Conservation (phyloP, 306 rosid species). For the Ormosia emarginata region DNA sequence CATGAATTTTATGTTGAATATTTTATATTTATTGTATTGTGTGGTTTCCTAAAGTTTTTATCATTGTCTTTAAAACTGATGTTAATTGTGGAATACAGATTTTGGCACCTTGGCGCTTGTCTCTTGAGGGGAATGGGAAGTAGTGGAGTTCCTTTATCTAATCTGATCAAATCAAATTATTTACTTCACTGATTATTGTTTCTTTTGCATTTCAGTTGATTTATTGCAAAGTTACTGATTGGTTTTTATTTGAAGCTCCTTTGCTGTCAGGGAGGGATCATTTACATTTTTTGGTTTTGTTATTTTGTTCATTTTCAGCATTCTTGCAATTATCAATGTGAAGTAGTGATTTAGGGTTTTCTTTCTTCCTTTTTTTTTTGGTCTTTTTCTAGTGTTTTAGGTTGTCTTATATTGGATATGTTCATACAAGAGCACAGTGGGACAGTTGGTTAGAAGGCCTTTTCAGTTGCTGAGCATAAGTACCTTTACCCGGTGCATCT, state of each 20-base stretch:
- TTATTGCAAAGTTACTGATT: conserved; percentile 20
- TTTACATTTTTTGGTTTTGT: neutral
- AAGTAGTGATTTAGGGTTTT: conserved; percentile 22
- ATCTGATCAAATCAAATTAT: conserved; percentile 24
- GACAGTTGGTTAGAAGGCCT: conserved; percentile 11
- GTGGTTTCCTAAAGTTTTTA: conserved; percentile 18
- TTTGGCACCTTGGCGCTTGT: conserved; percentile 44
- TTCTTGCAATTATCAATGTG: conserved; percentile 13
- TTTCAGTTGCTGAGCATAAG: conserved; percentile 1
- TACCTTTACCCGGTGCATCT: conserved; percentile 15
- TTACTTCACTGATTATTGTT: conserved; percentile 28
- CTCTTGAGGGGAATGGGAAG: conserved; percentile 51
- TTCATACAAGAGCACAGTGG: neutral
- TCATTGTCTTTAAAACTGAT: conserved; percentile 39
- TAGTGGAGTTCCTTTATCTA: conserved; percentile 40
- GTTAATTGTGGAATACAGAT: conserved; percentile 60
- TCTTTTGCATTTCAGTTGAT: conserved; percentile 33
- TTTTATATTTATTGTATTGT: conserved; percentile 17
- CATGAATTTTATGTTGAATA: conserved; percentile 29
- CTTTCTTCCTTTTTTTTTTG: neutral
- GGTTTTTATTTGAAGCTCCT: conserved; percentile 25
- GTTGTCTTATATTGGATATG: conserved; percentile 12
- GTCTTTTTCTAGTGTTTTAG: conserved; percentile 9
- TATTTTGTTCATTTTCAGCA: neutral
- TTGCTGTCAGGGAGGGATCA: conserved; percentile 26